Evolutionary conservation across 2,329 filamentous ascomycete species (phyloP).

Genomic region (Pseudogymnoascus sp.): DNA sequence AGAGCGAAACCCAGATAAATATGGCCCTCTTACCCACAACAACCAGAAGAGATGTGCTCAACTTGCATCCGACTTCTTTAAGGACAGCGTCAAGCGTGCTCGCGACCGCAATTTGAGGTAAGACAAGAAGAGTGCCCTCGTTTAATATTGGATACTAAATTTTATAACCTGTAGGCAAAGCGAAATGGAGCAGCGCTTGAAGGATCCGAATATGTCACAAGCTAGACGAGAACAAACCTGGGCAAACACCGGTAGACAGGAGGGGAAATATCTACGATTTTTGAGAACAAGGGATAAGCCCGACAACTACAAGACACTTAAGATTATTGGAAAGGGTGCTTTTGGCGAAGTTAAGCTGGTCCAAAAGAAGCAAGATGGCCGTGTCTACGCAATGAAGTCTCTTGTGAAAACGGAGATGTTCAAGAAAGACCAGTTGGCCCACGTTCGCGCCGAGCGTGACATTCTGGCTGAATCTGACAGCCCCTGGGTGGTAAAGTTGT

Average conservation of each 20-base stretch:
- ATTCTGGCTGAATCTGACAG: slow-evolving; percentile 98
- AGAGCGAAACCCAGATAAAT: slow-evolving; percentile 79
- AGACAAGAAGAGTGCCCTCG: slow-evolving; percentile 24
- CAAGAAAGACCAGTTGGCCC: slow-evolving; percentile 95
- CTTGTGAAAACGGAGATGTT: slow-evolving; percentile 99
- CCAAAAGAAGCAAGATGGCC: slow-evolving; percentile 89
- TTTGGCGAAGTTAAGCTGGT: slow-evolving; percentile 98
- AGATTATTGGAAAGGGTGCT: slow-evolving; percentile 97
- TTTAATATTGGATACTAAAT: background rate
- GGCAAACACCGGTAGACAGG: slow-evolving; percentile 74
- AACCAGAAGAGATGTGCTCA: slow-evolving; percentile 63
- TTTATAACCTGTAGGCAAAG: slow-evolving; percentile 55
- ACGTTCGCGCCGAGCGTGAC: slow-evolving; percentile 94
- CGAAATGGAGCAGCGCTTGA: slow-evolving; percentile 79
- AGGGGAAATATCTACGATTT: slow-evolving; percentile 89
- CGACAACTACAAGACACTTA: slow-evolving; percentile 90
- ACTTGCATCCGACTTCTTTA: slow-evolving; percentile 85
- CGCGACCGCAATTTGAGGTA: slow-evolving; percentile 92
- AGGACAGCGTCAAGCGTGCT: slow-evolving; percentile 93
- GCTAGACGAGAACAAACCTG: slow-evolving; percentile 75
- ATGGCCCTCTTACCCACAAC: slow-evolving; percentile 54
- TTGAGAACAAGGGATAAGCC: slow-evolving; percentile 86
- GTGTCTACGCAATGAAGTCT: slow-evolving; percentile 97
- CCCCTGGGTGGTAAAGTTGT: slow-evolving; percentile 97
- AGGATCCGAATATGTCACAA: slow-evolving; percentile 65